phyloP scores from a whole-genome alignment of 2,329 filamentous ascomycete genomes.

The Clonostachys byssicola region DNA sequence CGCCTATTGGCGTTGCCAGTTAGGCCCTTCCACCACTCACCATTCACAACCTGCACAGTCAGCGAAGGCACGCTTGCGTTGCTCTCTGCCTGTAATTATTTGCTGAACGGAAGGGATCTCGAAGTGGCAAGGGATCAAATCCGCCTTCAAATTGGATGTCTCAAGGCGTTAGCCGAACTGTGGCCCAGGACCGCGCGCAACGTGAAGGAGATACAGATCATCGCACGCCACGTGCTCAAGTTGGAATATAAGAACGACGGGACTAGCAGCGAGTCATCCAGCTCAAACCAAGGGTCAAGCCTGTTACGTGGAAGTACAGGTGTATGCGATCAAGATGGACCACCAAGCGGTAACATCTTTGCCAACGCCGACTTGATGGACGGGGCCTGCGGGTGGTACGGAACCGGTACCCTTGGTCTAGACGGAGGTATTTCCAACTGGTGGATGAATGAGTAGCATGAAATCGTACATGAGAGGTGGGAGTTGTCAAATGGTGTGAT shows the following conservation, averaged over 20 bases:
- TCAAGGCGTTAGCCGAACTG: slow-evolving; percentile 24
- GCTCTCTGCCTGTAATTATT: slow-evolving; percentile 27
- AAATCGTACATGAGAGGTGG: too few relatives aligned
- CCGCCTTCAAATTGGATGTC: slow-evolving; percentile 32
- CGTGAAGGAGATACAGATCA: slow-evolving; percentile 30
- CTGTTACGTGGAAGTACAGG: too few relatives aligned
- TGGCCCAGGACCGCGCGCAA: slow-evolving; percentile 29
- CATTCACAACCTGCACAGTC: slow-evolving; percentile 34
- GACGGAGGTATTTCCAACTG: too few relatives aligned
- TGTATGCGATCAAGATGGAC: too few relatives aligned
- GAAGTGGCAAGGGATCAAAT: slow-evolving; percentile 32
- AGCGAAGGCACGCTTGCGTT: slow-evolving; percentile 26
- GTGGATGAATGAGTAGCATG: too few relatives aligned
- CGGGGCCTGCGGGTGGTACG: too few relatives aligned
- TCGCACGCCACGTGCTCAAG: slow-evolving; percentile 23
- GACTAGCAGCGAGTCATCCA: too few relatives aligned
- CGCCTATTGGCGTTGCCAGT: slow-evolving; percentile 28
- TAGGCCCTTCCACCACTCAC: slow-evolving; percentile 24
- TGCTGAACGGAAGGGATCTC: slow-evolving; percentile 22
- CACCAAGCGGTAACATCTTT: too few relatives aligned
- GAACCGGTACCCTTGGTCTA: too few relatives aligned
- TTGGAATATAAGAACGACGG: neutral
- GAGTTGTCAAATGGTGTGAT: too few relatives aligned
- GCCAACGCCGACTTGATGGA: too few relatives aligned
- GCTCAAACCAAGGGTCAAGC: too few relatives aligned